Conservation (phyloP, 345 rosid genomes). For the Excoecaria cochinchinensis region DNA sequence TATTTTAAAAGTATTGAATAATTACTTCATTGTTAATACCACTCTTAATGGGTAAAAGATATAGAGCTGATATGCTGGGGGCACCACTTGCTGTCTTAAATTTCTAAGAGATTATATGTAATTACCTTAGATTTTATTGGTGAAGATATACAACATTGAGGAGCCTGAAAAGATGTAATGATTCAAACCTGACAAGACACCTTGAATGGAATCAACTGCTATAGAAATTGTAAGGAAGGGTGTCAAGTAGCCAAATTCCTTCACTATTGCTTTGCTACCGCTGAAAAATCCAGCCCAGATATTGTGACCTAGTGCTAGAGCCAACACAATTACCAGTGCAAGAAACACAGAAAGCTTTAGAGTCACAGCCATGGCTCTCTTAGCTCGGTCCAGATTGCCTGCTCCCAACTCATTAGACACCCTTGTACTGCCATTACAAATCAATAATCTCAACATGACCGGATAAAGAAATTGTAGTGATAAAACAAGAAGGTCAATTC, state of each 20-base stretch:
- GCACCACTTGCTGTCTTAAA: too few relatives aligned
- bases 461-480: neutral
- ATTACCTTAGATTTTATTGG: too few relatives aligned
- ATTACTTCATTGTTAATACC: too few relatives aligned
- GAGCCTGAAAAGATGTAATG: neutral
- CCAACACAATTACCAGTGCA: constrained; percentile 41
- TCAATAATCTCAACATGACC: neutral
- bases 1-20: too few relatives aligned
- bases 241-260: constrained; percentile 49
- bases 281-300: constrained; percentile 64
- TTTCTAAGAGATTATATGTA: too few relatives aligned
- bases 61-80: too few relatives aligned
- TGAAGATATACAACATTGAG: neutral
- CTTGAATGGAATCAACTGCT: constrained; percentile 57
- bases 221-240: constrained; percentile 61
- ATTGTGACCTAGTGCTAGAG: constrained; percentile 49
- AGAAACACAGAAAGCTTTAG: constrained; percentile 41
- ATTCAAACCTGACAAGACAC: constrained; percentile 57
- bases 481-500: neutral
- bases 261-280: constrained; percentile 34
- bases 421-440: constrained; percentile 51
- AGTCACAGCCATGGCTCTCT: constrained; percentile 10
- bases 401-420: constrained; percentile 86
- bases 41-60: too few relatives aligned
- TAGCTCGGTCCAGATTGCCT: constrained; percentile 25